These are phyloP conservation scores for Fraxinus xanthoxyloides DNA, from an alignment of 305 asterid species.

Conservation along the genomic window DNA sequence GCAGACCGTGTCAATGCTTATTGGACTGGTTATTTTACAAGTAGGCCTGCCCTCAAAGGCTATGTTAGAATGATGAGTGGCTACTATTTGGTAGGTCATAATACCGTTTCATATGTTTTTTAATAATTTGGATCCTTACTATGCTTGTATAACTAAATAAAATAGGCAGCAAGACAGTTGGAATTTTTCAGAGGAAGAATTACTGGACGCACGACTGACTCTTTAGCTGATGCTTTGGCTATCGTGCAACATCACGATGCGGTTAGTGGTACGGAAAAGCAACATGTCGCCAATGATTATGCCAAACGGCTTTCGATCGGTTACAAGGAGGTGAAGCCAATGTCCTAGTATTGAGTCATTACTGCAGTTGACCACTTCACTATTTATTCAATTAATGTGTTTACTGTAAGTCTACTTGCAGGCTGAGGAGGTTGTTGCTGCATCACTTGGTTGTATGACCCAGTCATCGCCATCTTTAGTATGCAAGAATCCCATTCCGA, in stretches of 20 bases:
- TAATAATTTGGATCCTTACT: constrained; percentile 29
- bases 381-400: constrained; percentile 9
- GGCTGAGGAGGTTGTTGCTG: constrained; percentile 77
- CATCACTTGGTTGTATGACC: constrained; percentile 72
- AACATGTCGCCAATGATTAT: constrained; percentile 81
- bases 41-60: constrained; percentile 80
- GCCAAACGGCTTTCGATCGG: constrained; percentile 78
- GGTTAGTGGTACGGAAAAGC: constrained; percentile 78
- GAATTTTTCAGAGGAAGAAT: constrained; percentile 62
- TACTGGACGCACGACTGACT: constrained; percentile 62
- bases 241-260: constrained; percentile 90
- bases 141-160: constrained; percentile 13
- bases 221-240: constrained; percentile 71
- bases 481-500: constrained; percentile 45
- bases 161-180: constrained; percentile 79
- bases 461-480: constrained; percentile 50
- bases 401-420: constrained; percentile 34
- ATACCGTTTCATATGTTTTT: constrained; percentile 18
- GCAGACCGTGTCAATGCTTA: constrained; percentile 86
- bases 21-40: constrained; percentile 98
- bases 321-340: constrained; percentile 56
- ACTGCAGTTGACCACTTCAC: not conserved
- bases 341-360: not conserved
- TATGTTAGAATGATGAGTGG: constrained; percentile 88
- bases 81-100: constrained; percentile 69